Evolutionary conservation across 2,329 filamentous ascomycete species (phyloP), one percentile per base, ranked within the genome.

Genomic region (Ophiostoma himal-ulmi): DNA sequence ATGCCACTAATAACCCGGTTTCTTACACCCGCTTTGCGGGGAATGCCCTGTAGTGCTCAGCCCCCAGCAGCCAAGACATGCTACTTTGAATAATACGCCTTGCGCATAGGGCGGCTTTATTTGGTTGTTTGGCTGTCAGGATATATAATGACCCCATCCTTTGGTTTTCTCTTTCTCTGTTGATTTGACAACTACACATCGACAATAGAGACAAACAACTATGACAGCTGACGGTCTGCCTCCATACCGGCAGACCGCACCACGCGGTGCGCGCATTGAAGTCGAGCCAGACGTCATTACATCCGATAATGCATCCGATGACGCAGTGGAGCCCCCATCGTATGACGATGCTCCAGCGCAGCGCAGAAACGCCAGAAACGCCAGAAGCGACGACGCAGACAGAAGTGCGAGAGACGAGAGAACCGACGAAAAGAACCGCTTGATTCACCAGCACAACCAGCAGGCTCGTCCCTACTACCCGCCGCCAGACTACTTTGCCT

Each of bases 401-500:
- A 22, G 1, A 22, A 4, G 8, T 4, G n/a, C n/a, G 8, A 5
- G 11, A 22, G 3, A 14, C n/a, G 22, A 57, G 8, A 26, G 22
- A 14, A 11, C 13, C 22, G 52, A 57, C 22, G 22, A 57, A 26
- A 57, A 54, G n/a, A 54, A 57, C 20, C 52, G 52, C 52, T 8
- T 14, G 7, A 57, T 57, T 10, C 11, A 5, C 44, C 52, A 26
- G 52, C 52, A 57, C 52, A 30, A 48, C 44, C 52, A 57, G 20
- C 52, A 30, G 52, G 52, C 20, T 6, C 52, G n/a, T 7, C 57
- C 60, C 60, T 6, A 7, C 34, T 2, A 17, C 11, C 65, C 39
- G 13, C 41, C 34, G 22, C 65, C 65, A 39, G 17, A 37, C 67
- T 65, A 65, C 62, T 65, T 39, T 39, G 20, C 62, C 37, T n/a